Evolutionary conservation across 306 rosid genomes (phyloP).

Genomic region (Senna tora): DNA sequence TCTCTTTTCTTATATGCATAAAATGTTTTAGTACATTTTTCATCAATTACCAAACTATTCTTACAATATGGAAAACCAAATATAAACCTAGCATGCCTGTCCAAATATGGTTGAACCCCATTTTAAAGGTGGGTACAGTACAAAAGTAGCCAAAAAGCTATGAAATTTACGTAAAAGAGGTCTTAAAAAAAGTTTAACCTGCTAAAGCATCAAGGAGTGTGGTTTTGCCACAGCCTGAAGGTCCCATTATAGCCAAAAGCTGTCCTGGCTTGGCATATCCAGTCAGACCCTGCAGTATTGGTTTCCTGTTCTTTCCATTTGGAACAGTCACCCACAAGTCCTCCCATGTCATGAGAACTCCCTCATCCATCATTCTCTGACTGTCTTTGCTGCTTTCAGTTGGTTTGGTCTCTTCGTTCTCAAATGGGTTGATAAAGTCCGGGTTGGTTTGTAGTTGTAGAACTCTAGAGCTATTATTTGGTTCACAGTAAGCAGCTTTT

Average conservation of each 20-base stretch:
- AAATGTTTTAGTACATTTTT: not conserved
- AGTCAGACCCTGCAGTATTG: slow-evolving; percentile 55
- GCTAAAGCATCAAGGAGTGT: slow-evolving; percentile 77
- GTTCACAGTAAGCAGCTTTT: not conserved
- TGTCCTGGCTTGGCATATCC: slow-evolving; percentile 68
- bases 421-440: not conserved
- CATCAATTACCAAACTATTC: not conserved
- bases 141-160: not conserved
- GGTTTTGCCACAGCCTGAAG: slow-evolving; percentile 85
- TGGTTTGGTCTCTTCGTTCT: slow-evolving; percentile 17
- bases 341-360: slow-evolving; percentile 59
- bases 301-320: slow-evolving; percentile 41
- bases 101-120: not conserved
- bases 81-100: not conserved
- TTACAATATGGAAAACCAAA: not conserved
- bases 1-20: not conserved
- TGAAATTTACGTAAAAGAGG: not conserved
- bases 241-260: slow-evolving; percentile 73
- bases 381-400: slow-evolving; percentile 17
- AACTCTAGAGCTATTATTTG: not conserved
- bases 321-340: slow-evolving; percentile 56
- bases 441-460: slow-evolving; percentile 1
- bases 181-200: slow-evolving; percentile 38
- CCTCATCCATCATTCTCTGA: slow-evolving; percentile 22
- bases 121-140: not conserved